phyloP scores from a whole-genome alignment of 2,329 filamentous ascomycete genomes.

The Sporothrix globosa region DNA sequence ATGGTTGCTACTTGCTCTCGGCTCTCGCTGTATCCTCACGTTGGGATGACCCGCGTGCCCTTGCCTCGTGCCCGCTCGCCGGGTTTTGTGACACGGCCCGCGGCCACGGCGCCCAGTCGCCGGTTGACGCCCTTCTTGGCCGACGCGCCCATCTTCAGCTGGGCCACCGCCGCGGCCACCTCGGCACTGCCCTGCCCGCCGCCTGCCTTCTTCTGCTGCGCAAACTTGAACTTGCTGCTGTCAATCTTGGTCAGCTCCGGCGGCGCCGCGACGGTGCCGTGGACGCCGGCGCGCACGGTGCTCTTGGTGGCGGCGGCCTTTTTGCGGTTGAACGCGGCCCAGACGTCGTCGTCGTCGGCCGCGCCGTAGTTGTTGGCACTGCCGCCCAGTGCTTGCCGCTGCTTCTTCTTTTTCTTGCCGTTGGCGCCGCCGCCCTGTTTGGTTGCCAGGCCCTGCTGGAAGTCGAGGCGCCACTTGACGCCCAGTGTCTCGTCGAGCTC shows the following conservation, averaged over 20 bases:
- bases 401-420: slow-evolving; percentile 23
- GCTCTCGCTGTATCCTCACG: background rate
- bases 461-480: slow-evolving; percentile 53
- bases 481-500: slow-evolving; percentile 59
- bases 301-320: slow-evolving; percentile 57
- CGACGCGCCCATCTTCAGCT: background rate
- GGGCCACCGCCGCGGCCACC: slow-evolving; percentile 4
- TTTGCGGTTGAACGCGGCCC: slow-evolving; percentile 72
- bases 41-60: background rate
- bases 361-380: slow-evolving; percentile 35
- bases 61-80: slow-evolving; percentile 3
- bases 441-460: slow-evolving; percentile 45
- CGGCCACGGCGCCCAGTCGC: slow-evolving; percentile 10
- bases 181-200: slow-evolving; percentile 18
- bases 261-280: slow-evolving; percentile 72
- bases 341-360: slow-evolving; percentile 67
- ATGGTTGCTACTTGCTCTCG: too few relatives aligned
- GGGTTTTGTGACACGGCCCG: slow-evolving; percentile 6
- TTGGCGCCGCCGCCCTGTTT: slow-evolving; percentile 42
- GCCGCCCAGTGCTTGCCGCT: slow-evolving; percentile 42
- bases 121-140: background rate
- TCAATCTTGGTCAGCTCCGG: slow-evolving; percentile 66
- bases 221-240: slow-evolving; percentile 64
- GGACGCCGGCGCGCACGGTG: slow-evolving; percentile 45
- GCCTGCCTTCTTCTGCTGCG: slow-evolving; percentile 20